Evolutionary conservation across 495 filamentous ascomycete species (phyloP).

Genomic region (Daldinia decipiens): DNA sequence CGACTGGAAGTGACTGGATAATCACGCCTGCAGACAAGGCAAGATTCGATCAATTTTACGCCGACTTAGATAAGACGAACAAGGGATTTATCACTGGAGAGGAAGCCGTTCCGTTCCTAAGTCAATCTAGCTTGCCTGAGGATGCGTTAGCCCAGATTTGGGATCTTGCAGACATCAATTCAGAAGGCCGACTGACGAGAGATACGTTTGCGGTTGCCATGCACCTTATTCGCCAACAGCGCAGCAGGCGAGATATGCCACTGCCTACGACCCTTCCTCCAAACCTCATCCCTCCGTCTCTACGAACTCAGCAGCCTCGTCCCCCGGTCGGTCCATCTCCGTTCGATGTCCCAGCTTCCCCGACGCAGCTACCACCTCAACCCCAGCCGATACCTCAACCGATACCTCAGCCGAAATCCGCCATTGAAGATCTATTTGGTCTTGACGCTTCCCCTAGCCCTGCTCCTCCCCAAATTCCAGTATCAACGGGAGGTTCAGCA

Average conservation of each 20-base stretch:
- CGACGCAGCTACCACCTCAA: slow-evolving; percentile 42
- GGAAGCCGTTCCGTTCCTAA: slow-evolving; percentile 94
- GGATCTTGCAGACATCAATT: slow-evolving; percentile 95
- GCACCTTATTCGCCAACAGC: slow-evolving; percentile 92
- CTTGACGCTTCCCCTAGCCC: slow-evolving; percentile 73
- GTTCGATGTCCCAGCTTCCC: slow-evolving; percentile 56
- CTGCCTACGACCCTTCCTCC: slow-evolving; percentile 80
- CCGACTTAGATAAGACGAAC: slow-evolving; percentile 79
- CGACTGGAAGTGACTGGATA: slow-evolving; percentile 81
- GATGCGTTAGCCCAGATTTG: slow-evolving; percentile 95
- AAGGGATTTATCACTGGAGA: slow-evolving; percentile 88
- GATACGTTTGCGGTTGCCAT: slow-evolving; percentile 98
- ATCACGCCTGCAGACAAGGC: slow-evolving; percentile 84
- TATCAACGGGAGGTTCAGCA: slow-evolving; percentile 76
- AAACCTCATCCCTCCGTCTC: slow-evolving; percentile 85
- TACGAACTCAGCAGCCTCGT: slow-evolving; percentile 75
- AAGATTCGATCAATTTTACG: slow-evolving; percentile 85
- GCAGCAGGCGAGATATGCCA: slow-evolving; percentile 70
- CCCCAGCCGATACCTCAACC: slow-evolving; percentile 52
- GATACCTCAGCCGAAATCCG: slow-evolving; percentile 70
- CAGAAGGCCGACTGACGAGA: slow-evolving; percentile 80
- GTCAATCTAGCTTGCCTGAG: slow-evolving; percentile 87
- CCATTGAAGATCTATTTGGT: slow-evolving; percentile 91
- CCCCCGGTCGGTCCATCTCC: slow-evolving; percentile 60
- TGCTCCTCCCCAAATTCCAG: slow-evolving; percentile 68